phyloP scores from a whole-genome alignment of 139 green algal species.

The Zygnema cylindricum region DNA sequence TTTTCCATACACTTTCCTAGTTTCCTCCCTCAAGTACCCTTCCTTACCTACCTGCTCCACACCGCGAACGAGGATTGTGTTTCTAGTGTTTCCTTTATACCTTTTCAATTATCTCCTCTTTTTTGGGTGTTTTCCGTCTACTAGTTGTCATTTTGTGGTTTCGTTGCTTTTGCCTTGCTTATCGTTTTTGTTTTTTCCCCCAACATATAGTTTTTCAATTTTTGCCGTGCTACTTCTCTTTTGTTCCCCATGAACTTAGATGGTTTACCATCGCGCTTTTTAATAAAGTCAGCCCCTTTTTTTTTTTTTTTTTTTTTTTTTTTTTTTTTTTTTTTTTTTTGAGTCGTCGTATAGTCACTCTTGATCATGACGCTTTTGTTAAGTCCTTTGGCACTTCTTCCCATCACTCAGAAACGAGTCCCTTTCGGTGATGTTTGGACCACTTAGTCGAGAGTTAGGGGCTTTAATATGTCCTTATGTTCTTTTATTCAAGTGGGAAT shows the following conservation, averaged over 20 bases:
- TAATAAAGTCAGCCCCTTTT: not conserved
- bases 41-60: too few relatives aligned
- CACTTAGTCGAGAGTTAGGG: not conserved
- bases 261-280: not conserved
- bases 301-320: constrained; percentile 42
- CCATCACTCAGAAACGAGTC: too few relatives aligned
- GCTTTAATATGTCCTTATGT: not conserved
- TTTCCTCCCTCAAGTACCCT: too few relatives aligned
- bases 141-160: too few relatives aligned
- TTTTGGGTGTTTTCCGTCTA: constrained; percentile 25
- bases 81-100: too few relatives aligned
- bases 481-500: not conserved
- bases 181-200: not conserved
- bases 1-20: too few relatives aligned
- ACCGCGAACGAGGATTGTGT: too few relatives aligned
- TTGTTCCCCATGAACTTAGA: too few relatives aligned
- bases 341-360: not conserved
- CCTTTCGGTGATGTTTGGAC: constrained; percentile 1
- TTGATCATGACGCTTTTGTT: constrained; percentile 26
- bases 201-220: not conserved
- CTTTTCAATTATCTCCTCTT: too few relatives aligned
- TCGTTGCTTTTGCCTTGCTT: not conserved
- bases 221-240: not conserved
- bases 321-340: not conserved
- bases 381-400: too few relatives aligned